These are phyloP conservation scores for Aspergillus sclerotiicarbonarius DNA, from an alignment of 495 filamentous ascomycete genomes.

Conservation along the genomic window DNA sequence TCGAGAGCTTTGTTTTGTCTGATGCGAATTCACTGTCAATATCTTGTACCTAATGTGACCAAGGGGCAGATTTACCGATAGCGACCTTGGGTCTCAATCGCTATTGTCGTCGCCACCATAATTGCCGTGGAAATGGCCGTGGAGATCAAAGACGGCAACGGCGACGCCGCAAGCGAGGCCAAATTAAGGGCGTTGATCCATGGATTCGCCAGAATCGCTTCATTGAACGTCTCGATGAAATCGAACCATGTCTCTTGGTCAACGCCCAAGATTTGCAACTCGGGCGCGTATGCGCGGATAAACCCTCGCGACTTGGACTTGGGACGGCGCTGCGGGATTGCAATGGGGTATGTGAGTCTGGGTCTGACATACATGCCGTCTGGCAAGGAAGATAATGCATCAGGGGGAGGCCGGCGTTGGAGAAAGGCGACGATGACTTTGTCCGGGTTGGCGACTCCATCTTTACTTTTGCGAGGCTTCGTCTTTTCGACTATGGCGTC, in stretches of 20 bases:
- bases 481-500: constrained; percentile 15
- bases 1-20: constrained; percentile 52
- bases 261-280: constrained; percentile 43
- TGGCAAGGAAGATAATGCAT: background rate
- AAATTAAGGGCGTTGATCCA: constrained; percentile 35
- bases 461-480: constrained; percentile 13
- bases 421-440: constrained; percentile 26
- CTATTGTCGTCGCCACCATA: constrained; percentile 31
- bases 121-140: constrained; percentile 32
- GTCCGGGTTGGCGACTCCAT: constrained; percentile 12
- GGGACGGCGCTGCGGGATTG: constrained; percentile 51
- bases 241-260: constrained; percentile 45
- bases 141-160: constrained; percentile 37
- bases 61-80: constrained; percentile 10
- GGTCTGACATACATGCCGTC: background rate
- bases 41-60: background rate
- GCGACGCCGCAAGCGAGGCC: constrained; percentile 23
- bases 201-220: constrained; percentile 33
- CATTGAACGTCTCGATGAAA: constrained; percentile 45
- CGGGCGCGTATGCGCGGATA: constrained; percentile 50
- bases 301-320: constrained; percentile 43
- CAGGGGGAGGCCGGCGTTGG: constrained; percentile 13
- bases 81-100: constrained; percentile 40
- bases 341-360: constrained; percentile 40
- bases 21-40: constrained; percentile 11